Base-by-base conservation (phyloP, 345 rosid species). In the Dovyalis caffra region DNA sequence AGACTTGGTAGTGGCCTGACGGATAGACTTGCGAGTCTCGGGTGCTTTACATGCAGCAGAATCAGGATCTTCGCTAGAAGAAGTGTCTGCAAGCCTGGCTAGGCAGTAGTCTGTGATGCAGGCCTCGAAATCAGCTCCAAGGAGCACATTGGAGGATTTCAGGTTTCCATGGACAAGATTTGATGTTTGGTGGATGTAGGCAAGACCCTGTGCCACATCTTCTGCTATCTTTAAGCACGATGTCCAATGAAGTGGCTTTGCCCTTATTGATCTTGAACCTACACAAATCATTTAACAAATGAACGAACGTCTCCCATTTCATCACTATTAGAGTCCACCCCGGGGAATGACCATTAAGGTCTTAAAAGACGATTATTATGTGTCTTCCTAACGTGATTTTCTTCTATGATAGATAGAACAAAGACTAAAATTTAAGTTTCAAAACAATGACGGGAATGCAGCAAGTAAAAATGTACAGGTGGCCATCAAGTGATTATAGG, bases 151-250 rank as follows among this genome's bases (percentile, higher is more conserved):
- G 47, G 96, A 83, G 53, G 98, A 89, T 84, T 93, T 93, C 64
- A 95, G 51, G 87, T 95, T 93, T 60, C 97, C 98, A 68, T 91
- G 99, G 76, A 89, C 87, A 26, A 93, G 89, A 74, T 84, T 85
- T 14, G 98, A 88, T 37, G 88, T 79, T 84, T 93, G 97, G 83
- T 95, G 99, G 72, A 93, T 88, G 85, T 90, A 89, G n/a, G 89
- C 88, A 26, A 93, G 93, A 34, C 97, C 97, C 72, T 88, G 93
- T 8, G 93, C 96, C 63, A 90, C 96, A 83, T 93, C 99, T 78
- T 93, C 99, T n/a, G 98, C 96, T 77, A 95, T 93, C 83, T 95
- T 95, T 66, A 95, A 83, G 82, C 98, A 92, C 28, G 99, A 95
- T 47, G 99, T 91, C 98, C 98, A 95, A 64, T 93, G 98, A 65